Evolutionary conservation across 2,329 filamentous ascomycete genomes (phyloP), one percentile per base, ranked within the genome.

Genomic region (Aspergillus pseudotamarii): DNA sequence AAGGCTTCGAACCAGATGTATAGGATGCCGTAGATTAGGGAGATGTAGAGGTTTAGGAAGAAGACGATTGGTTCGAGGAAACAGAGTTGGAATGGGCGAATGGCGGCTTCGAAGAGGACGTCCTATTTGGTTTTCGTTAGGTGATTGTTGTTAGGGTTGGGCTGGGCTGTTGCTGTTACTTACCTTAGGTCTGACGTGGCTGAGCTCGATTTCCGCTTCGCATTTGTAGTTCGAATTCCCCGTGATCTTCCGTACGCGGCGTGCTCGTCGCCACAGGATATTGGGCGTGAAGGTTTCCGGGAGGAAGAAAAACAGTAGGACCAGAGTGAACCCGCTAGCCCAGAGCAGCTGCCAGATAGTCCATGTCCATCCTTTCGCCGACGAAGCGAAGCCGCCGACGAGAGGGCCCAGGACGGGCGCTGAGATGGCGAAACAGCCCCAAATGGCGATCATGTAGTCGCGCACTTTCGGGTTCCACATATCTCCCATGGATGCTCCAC

Each of bases 281-380:
- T 69, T 70, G 1, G 66, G 62, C 2, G 66, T 57, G 55, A 71
- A 78, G 9, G 74, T 75, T 57, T 76, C 74, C 0, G 73, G 73
- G 3, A 76, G 64, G 26, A 69, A 68, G 48, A 75, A 68, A 46
- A 75, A 78, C 46, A 65, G 71, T 58, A 84, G 61, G 14, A 89
- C 69, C 68, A 89, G 83, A 45, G 88, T 72, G 0, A 87, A 86
- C 0, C 79, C 82, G 0, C 85, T 80, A 4, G 85, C 79, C 86
- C 87, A 90, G 46, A 90, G 76, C 57, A 89, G 83, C 69, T 88
- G 86, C 82, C 86, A 71, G n/a, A 72, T 88, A 0, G 85, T 85
- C 87, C 86, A 89, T 14, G 85, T 81, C 87, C 88, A 90, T 58
- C 76, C 78, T 73, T 86, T 81, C 5, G 80, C 83, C 1, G 82